Percentiles rank a stretch among this genome's conserved stretches.
phyloP scores from a whole-genome alignment of 305 asterid species.

The Coffea humblotiana region DNA sequence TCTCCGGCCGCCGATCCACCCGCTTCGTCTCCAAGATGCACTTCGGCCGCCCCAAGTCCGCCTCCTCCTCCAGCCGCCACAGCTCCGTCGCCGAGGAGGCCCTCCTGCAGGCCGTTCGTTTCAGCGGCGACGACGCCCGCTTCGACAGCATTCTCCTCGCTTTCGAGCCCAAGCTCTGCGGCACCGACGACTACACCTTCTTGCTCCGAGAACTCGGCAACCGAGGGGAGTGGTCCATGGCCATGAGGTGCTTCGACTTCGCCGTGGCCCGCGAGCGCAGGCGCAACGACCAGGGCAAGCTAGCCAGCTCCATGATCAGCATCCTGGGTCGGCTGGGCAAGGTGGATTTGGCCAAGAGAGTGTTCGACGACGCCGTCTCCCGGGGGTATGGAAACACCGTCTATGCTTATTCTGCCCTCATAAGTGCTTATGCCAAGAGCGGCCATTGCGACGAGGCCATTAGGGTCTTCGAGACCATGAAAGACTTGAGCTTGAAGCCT shows the following conservation, averaged over 20 bases:
- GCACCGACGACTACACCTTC: constrained; percentile 70
- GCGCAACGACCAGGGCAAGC: constrained; percentile 69
- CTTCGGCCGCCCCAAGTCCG: constrained; percentile 66
- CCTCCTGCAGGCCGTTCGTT: constrained; percentile 41
- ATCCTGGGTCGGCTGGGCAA: constrained; percentile 87
- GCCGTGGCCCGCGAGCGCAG: constrained; percentile 57
- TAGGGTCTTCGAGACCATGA: constrained; percentile 66
- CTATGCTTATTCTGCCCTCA: constrained; percentile 79
- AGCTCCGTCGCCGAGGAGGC: constrained; percentile 70
- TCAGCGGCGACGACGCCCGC: constrained; percentile 35
- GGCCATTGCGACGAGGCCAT: constrained; percentile 79
- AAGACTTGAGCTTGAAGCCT: constrained; percentile 79
- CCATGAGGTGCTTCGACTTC: constrained; percentile 71
- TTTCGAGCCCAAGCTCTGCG: constrained; percentile 58
- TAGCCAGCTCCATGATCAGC: constrained; percentile 90
- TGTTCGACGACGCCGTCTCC: constrained; percentile 59
- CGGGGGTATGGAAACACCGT: constrained; percentile 90
- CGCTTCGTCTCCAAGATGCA: constrained; percentile 92
- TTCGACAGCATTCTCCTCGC: constrained; percentile 41
- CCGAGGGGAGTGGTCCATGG: constrained; percentile 65
- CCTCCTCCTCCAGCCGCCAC: constrained; percentile 55
- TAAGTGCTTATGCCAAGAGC: constrained; percentile 92
- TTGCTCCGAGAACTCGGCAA: constrained; percentile 85
- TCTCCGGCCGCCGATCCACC: constrained; percentile 85
- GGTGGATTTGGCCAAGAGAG: constrained; percentile 71